phyloP scores from a whole-genome alignment of 768 basidiomycete genomes.

The Boletus sp. region DNA sequence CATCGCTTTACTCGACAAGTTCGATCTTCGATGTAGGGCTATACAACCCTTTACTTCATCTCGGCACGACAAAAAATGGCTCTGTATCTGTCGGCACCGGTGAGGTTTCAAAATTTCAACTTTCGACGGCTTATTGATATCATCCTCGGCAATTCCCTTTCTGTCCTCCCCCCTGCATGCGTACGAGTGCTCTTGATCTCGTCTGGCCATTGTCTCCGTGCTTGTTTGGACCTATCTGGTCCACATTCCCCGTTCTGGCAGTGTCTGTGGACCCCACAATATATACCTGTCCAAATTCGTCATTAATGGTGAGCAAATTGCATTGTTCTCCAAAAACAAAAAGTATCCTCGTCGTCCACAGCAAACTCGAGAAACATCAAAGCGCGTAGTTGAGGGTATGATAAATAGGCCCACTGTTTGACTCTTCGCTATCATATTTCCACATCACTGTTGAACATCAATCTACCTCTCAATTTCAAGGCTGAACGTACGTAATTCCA shows the following conservation, averaged over 20 bases:
- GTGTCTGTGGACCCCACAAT: background rate
- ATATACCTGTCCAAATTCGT: background rate
- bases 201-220: background rate
- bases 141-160: background rate
- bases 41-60: too few species aligned
- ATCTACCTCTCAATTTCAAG: background rate
- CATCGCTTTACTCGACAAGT: too few species aligned
- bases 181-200: background rate
- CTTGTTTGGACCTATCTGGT: background rate
- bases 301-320: background rate
- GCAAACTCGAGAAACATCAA: slow-evolving; percentile 2
- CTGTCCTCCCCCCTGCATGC: background rate
- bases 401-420: slow-evolving; percentile 10
- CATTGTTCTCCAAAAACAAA: slow-evolving; percentile 11
- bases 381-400: background rate
- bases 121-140: background rate
- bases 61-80: too few species aligned
- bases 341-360: background rate
- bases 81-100: too few species aligned
- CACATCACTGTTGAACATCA: background rate
- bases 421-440: background rate
- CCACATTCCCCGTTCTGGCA: slow-evolving; percentile 5
- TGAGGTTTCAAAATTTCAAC: background rate
- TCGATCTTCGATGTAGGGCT: too few species aligned
- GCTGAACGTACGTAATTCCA: background rate